Conservation (phyloP, 2,329 filamentous ascomycete species). For the Thielaviopsis euricoi region DNA sequence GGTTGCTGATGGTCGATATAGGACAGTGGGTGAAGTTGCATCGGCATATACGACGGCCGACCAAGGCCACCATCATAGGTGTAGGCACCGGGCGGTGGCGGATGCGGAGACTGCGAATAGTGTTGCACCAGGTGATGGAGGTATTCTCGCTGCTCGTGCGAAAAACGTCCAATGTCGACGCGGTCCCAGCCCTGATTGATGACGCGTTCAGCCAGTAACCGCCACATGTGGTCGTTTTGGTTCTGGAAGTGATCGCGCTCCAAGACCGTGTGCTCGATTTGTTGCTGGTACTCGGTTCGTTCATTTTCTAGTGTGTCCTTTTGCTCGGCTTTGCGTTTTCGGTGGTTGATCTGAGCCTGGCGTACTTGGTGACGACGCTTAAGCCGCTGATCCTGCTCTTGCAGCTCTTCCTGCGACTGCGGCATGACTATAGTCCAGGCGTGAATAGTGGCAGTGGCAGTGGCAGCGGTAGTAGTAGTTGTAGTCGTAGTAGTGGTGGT, state of each 20-base stretch:
- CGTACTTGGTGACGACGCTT: conserved; percentile 34
- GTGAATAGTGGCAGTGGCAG: not conserved
- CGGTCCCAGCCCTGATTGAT: conserved; percentile 12
- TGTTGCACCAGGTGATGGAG: conserved; percentile 5
- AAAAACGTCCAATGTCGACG: conserved; percentile 4
- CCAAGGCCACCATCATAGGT: not conserved
- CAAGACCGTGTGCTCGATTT: conserved; percentile 26
- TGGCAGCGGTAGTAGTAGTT: not conserved
- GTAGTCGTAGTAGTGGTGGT: not conserved
- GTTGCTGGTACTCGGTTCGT: conserved; percentile 28
- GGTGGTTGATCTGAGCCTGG: conserved; percentile 36
- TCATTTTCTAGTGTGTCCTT: conserved; percentile 37
- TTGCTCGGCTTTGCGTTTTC: conserved; percentile 39
- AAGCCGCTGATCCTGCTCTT: conserved; percentile 25
- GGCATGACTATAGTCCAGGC: not conserved
- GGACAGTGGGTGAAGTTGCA: conserved; percentile 12
- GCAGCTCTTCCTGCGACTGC: not conserved
- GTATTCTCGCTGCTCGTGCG: conserved; percentile 5
- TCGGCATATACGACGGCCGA: conserved; percentile 7
- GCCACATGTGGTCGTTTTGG: conserved; percentile 29
- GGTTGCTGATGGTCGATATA: no score
- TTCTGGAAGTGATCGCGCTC: conserved; percentile 22
- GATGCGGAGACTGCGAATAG: conserved; percentile 12
- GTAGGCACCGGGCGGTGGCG: conserved; percentile 10
- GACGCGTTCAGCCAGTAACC: conserved; percentile 18